These are phyloP conservation scores for Schizothecium vesticola DNA, from an alignment of 495 filamentous ascomycete species.

Conservation along the genomic window DNA sequence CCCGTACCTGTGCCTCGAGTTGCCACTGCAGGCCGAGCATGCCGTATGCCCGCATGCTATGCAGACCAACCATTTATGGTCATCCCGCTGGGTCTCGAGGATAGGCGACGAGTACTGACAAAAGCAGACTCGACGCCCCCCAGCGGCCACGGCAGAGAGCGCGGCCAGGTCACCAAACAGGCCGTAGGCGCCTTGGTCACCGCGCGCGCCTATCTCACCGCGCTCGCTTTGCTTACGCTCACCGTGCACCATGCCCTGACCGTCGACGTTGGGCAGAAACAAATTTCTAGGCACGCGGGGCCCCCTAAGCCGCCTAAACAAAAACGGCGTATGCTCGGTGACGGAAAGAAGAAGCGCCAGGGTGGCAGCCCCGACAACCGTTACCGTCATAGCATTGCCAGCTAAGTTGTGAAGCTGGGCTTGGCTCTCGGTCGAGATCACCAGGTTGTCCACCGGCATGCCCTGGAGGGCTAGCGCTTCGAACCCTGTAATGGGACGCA, in stretches of 20 bases:
- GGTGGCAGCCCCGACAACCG: conserved; percentile 63
- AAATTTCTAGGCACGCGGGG: not conserved
- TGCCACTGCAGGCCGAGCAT: conserved; percentile 28
- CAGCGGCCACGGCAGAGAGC: not conserved
- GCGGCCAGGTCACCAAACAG: not conserved
- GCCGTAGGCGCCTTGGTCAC: not conserved
- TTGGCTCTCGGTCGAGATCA: conserved; percentile 59
- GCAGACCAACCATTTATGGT: conserved; percentile 6
- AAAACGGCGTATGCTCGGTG: not conserved
- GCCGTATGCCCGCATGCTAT: conserved; percentile 12
- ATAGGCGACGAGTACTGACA: not conserved
- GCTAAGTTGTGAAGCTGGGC: conserved; percentile 65
- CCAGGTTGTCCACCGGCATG: conserved; percentile 56
- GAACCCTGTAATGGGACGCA: conserved; percentile 57
- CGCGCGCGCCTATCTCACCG: not conserved
- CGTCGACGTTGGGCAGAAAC: not conserved
- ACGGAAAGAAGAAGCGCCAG: conserved; percentile 39
- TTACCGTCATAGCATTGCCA: conserved; percentile 80
- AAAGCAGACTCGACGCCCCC: not conserved
- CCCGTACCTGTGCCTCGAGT: conserved; percentile 28
- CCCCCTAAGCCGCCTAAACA: not conserved
- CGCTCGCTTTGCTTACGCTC: not conserved
- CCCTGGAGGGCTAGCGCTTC: conserved; percentile 70
- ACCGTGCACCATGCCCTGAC: not conserved
- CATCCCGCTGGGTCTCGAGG: not conserved